Percentiles rank a stretch among this genome's conserved stretches.
Evolutionary conservation across 148 eudicot species (phyloP).

Genomic region (Nepenthes mirabilis): DNA sequence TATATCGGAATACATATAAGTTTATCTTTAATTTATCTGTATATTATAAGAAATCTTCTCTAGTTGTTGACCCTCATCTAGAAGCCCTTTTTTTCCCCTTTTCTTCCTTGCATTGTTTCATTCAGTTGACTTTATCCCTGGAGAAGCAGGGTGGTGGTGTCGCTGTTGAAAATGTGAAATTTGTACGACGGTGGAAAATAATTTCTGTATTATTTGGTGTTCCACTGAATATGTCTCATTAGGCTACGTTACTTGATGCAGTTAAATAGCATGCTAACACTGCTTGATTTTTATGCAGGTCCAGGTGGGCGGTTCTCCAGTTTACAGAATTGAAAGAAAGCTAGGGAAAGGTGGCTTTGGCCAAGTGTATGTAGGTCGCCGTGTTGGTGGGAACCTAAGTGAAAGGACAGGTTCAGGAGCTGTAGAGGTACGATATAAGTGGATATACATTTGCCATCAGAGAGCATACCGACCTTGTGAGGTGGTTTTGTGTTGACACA

Average conservation of each 20-base stretch:
- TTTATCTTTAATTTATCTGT: too few species aligned
- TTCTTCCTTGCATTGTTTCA: too few species aligned
- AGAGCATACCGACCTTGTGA: neutral
- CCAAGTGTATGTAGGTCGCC: slow-evolving; percentile 85
- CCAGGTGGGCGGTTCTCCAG: slow-evolving; percentile 72
- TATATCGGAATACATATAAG: too few species aligned
- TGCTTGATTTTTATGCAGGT: slow-evolving; percentile 26
- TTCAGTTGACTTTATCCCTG: too few species aligned
- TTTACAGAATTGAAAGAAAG: slow-evolving; percentile 70
- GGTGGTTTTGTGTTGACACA: neutral
- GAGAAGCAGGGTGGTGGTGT: too few species aligned
- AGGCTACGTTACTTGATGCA: neutral
- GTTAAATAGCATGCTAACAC: neutral
- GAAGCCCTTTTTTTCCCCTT: too few species aligned
- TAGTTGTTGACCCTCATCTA: too few species aligned
- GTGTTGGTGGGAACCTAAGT: slow-evolving; percentile 54
- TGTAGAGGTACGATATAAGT: slow-evolving; percentile 34
- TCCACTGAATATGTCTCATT: neutral
- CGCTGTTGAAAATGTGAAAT: too few species aligned
- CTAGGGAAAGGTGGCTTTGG: slow-evolving; percentile 93
- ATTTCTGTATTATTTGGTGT: too few species aligned
- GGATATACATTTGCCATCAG: neutral
- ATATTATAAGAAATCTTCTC: too few species aligned
- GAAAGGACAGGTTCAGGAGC: slow-evolving; percentile 53
- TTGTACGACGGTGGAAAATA: too few species aligned